These are phyloP conservation scores for Colletotrichum melonis DNA, from an alignment of 2,329 filamentous ascomycete genomes.

Conservation along the genomic window DNA sequence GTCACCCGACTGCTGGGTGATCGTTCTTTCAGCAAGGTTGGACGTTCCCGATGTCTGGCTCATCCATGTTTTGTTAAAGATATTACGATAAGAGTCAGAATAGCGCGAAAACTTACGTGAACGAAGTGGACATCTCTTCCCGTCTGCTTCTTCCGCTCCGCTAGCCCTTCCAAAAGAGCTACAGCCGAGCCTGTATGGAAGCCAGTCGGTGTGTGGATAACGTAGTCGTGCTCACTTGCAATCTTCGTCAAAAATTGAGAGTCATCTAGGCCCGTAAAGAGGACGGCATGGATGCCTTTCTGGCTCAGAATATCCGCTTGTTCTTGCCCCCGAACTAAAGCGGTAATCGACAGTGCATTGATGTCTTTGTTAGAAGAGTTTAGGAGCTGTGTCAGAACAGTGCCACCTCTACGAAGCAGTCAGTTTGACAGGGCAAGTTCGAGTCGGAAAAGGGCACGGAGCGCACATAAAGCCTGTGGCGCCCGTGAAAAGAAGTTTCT, in stretches of 20 bases:
- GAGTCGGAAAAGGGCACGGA: background rate
- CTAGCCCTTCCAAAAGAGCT: conserved; percentile 56
- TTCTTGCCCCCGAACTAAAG: conserved; percentile 42
- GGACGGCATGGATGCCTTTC: conserved; percentile 28
- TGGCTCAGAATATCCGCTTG: conserved; percentile 39
- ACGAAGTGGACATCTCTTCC: conserved; percentile 51
- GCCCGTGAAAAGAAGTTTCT: conserved; percentile 40
- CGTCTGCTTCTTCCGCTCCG: conserved; percentile 47
- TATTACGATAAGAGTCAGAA: too few relatives aligned
- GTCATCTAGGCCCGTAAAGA: conserved; percentile 38
- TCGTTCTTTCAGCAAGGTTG: conserved; percentile 54
- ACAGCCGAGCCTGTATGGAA: conserved; percentile 50
- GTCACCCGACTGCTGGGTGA: conserved; percentile 44
- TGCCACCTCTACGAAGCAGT: conserved; percentile 40
- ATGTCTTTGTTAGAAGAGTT: conserved; percentile 37
- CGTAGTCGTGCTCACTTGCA: conserved; percentile 45
- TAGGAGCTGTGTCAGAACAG: conserved; percentile 39
- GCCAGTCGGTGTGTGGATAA: conserved; percentile 56
- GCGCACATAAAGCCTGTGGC: conserved; percentile 43
- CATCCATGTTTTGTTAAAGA: background rate
- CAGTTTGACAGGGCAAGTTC: background rate
- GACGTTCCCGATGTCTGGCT: conserved; percentile 54
- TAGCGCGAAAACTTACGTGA: conserved; percentile 42
- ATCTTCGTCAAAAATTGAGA: conserved; percentile 34
- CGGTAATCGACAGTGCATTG: conserved; percentile 37